A percentile compares a stretch with the other conserved stretches of the same genome.
Conservation (phyloP, 768 basidiomycete genomes). For the Lactarius pseudohatsudake region DNA sequence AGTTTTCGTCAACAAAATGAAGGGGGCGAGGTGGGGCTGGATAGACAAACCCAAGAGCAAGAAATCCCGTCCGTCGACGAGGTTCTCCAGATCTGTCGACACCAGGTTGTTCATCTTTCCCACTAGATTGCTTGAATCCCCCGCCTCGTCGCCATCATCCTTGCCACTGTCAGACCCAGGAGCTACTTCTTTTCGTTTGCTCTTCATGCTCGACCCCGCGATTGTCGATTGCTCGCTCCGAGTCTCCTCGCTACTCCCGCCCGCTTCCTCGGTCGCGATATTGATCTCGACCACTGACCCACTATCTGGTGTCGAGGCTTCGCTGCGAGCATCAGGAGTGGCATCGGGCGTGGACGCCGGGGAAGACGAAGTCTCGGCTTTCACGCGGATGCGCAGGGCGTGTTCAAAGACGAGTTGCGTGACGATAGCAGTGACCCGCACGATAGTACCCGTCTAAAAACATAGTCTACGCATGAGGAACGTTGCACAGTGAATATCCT, state of each 20-base stretch:
- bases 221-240: conserved; percentile 26
- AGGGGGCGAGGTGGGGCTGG: neutral
- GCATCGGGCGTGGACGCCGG: conserved; percentile 28
- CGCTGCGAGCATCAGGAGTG: conserved; percentile 31
- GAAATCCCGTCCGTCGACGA: conserved; percentile 35
- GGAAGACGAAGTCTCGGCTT: conserved; percentile 38
- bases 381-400: conserved; percentile 52
- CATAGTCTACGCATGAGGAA: neutral
- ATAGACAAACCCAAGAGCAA: conserved; percentile 20
- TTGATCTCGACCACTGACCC: conserved; percentile 29
- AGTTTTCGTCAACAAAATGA: neutral
- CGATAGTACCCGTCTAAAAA: conserved; percentile 38
- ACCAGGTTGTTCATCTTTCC: conserved; percentile 80
- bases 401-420: conserved; percentile 59
- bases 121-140: conserved; percentile 47
- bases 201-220: conserved; percentile 25
- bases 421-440: conserved; percentile 46
- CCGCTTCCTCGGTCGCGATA: conserved; percentile 4
- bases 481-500: neutral
- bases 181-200: conserved; percentile 21
- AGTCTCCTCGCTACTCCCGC: conserved; percentile 25
- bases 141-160: conserved; percentile 1
- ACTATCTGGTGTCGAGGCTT: conserved; percentile 30
- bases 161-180: conserved; percentile 7
- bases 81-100: conserved; percentile 54